Evolutionary conservation across 352 stramenopile species (phyloP).

Genomic region (Globisporangium carolinianum): DNA sequence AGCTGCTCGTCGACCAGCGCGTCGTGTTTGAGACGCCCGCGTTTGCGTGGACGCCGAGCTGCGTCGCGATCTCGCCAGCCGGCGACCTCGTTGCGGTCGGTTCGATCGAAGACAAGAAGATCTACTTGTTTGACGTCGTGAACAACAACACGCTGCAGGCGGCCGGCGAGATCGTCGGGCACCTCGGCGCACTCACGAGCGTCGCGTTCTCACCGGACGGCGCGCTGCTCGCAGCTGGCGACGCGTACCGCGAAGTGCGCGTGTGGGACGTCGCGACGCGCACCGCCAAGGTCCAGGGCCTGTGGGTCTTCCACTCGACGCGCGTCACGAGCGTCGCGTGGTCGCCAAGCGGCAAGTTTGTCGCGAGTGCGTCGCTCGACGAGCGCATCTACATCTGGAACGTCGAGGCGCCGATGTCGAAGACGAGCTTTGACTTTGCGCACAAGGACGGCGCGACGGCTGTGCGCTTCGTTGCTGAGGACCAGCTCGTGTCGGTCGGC

Average conservation of each 20-base stretch:
- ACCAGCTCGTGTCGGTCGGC: conserved; percentile 68
- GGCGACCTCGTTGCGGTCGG: conserved; percentile 75
- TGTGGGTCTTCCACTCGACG: conserved; percentile 97
- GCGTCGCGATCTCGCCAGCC: conserved; percentile 59
- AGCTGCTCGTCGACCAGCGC: conserved; percentile 62
- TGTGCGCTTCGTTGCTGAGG: conserved; percentile 65
- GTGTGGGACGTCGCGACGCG: conserved; percentile 84
- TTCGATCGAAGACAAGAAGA: conserved; percentile 81
- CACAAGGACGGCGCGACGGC: conserved; percentile 79
- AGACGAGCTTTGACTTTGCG: conserved; percentile 66
- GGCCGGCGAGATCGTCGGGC: conserved; percentile 53
- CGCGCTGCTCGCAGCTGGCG: conserved; percentile 74
- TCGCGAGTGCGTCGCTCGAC: conserved; percentile 92
- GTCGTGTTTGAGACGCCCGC: conserved; percentile 71
- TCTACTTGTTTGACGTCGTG: conserved; percentile 78
- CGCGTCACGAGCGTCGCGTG: conserved; percentile 91
- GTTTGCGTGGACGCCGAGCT: conserved; percentile 75
- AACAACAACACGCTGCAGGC: conserved; percentile 54
- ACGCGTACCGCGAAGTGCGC: conserved; percentile 86
- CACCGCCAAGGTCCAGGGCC: conserved; percentile 81
- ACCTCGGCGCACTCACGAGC: conserved; percentile 67
- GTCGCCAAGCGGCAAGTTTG: conserved; percentile 85
- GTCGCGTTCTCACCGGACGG: conserved; percentile 86
- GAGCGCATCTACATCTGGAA: conserved; percentile 97
- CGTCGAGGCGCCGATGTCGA: conserved; percentile 63